Base-by-base conservation (phyloP, 2,329 filamentous ascomycete genomes). In the Sporothrix globosa region DNA sequence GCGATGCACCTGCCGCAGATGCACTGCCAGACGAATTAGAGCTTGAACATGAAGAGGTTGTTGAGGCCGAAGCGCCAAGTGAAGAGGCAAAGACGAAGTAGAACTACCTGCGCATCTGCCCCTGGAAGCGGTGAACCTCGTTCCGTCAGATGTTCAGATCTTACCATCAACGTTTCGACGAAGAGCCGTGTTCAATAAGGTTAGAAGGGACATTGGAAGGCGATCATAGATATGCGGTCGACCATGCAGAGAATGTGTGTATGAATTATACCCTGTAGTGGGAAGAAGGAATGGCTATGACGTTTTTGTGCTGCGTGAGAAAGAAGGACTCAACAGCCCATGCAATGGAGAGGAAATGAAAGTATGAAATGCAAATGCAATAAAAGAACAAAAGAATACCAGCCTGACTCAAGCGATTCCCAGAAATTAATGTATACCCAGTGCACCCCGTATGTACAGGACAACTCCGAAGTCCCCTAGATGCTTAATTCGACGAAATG, bases 211-310 rank as follows among this genome's bases (percentile, higher is more conserved):
- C 19, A 50, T 10, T 50, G 48, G 44, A 19, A 5, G 17, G 4
- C 14, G 17, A 48, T n/a, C 6, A 9, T n/a, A 6, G 4, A n/a
- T n/a, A 50, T 50, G 44, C 44, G 19, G 14, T 17, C 14, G 13
- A 19, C 27, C 27, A 61, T 61, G n/a, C 34, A 24, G 56, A 24
- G 24, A 44, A 44, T 60, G 56, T 44, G 53, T 61, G 58, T 46
- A 27, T 63, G 11, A 63, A 63, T 63, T 46, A 63, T 63, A 63
- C 58, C 58, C 58, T 27, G 34, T 44, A 24, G 56, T 34, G 56
- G 56, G 34, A 10, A 44, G 21, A 61, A 61, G 56, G 56, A 61
- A 61, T 44, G 56, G 56, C 56, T 24, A 44, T 61, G 34, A 61
- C 34, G 56, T 60, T 27, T 56, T 34, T 13, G 34, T 44, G 56